phyloP scores from a whole-genome alignment of 345 rosid genomes.

The Euphorbia tirucalli region DNA sequence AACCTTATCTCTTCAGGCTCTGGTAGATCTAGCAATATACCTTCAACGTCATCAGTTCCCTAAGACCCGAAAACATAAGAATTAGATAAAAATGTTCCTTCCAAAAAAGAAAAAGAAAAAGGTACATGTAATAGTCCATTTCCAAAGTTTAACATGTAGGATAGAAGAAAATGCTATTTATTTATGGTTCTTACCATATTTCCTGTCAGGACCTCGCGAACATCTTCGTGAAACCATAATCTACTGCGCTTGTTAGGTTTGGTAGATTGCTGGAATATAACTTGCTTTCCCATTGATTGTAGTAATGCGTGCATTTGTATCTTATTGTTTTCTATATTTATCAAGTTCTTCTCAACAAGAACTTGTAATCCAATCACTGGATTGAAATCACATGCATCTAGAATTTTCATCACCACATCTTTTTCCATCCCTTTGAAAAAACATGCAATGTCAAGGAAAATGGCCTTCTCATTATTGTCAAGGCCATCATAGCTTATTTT shows the following conservation, averaged over 20 bases:
- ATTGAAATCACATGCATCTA: slow-evolving; percentile 16
- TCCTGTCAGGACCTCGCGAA: slow-evolving; percentile 7
- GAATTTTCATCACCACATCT: slow-evolving; percentile 2
- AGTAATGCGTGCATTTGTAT: slow-evolving; percentile 24
- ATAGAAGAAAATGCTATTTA: background rate
- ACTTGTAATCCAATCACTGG: slow-evolving; percentile 10
- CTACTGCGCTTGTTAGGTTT: slow-evolving; percentile 18
- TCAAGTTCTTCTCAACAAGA: slow-evolving; percentile 26
- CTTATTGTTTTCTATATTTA: slow-evolving; percentile 14
- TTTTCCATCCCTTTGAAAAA: slow-evolving; percentile 24
- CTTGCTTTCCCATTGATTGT: slow-evolving; percentile 14
- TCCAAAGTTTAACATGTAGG: background rate
- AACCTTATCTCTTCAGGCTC: slow-evolving; percentile 14
- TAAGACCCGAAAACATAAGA: background rate
- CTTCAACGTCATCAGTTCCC: slow-evolving; percentile 17
- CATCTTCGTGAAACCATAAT: slow-evolving; percentile 23
- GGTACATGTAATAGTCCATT: background rate
- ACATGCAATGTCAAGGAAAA: slow-evolving; percentile 25
- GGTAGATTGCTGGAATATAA: slow-evolving; percentile 16
- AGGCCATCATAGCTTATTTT: slow-evolving; percentile 21
- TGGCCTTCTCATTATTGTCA: slow-evolving; percentile 13
- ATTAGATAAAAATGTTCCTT: background rate
- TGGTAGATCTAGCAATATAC: slow-evolving; percentile 15
- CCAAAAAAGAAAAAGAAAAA: background rate
- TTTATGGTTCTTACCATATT: slow-evolving; percentile 5